Base-by-base conservation (phyloP, 2,329 filamentous ascomycete genomes). In the Albifimbria verrucaria region DNA sequence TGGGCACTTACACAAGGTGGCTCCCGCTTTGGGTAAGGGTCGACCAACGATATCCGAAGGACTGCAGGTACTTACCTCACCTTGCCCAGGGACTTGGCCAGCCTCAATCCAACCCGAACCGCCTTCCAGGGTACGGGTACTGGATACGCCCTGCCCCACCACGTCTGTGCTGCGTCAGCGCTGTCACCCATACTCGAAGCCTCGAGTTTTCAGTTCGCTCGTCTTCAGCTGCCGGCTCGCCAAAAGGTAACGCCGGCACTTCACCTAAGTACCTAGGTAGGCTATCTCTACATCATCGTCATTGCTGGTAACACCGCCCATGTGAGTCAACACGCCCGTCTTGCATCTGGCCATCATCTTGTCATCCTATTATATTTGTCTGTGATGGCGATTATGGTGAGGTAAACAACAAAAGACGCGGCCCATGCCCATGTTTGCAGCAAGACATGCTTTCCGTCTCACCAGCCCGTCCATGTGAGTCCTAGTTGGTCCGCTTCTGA, bases 401-500 rank as follows among this genome's bases (percentile, higher is more conserved):
- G n/a, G n/a, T n/a, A n/a, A n/a, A n/a, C n/a, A n/a, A n/a, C n/a
- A n/a, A n/a, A n/a, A n/a, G n/a, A n/a, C n/a, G n/a, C n/a, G n/a
- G n/a, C n/a, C n/a, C n/a, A n/a, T n/a, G n/a, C n/a, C n/a, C n/a
- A n/a, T n/a, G n/a, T n/a, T n/a, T n/a, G n/a, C n/a, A 39, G 4
- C 11, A 39, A 15, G 12, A 39, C 26, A 32, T 39, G 9, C n/a
- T n/a, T n/a, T 24, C 23, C 10, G n/a, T 7, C 24, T 18, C n/a
- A 20, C 36, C 24, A 49, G 25, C 25, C 45, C 39, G 49, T 46
- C 69, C 80, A 83, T 15, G 58, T 52, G 42, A 61, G 61, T 1
- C 80, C 81, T 59, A 65, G 75, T 74, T 82, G 83, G 71, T 93
- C 90, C 12, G 80, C 82, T 62, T 86, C 80, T 1, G 56, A 53